Conservation (phyloP, 2,329 filamentous ascomycete genomes). For the Paramyrothecium sp. region DNA sequence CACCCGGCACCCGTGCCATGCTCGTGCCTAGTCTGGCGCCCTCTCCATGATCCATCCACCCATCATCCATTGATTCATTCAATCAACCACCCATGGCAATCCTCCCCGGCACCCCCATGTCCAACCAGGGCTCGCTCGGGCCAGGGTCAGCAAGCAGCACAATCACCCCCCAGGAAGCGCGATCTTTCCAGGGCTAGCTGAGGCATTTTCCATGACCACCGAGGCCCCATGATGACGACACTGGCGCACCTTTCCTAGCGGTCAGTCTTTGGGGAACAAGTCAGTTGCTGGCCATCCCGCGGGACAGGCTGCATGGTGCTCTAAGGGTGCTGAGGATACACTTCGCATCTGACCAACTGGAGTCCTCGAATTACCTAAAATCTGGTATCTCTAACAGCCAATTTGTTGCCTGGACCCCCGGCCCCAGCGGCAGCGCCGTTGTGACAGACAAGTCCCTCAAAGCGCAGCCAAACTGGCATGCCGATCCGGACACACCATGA, state of each 20-base stretch:
- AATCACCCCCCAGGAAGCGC: not conserved
- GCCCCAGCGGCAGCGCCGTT: no score
- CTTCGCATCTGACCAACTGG: not conserved
- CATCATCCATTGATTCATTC: not conserved
- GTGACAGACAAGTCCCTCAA: no score
- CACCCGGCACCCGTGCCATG: not conserved
- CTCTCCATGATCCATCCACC: conserved; percentile 1
- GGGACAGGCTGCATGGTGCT: not conserved
- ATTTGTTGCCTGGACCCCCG: no score
- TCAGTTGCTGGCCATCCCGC: not conserved
- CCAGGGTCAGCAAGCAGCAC: not conserved
- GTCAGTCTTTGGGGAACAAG: not conserved
- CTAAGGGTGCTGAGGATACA: no score
- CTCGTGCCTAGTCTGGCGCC: not conserved
- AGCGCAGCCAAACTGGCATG: no score
- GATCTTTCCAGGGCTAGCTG: conserved; percentile 5
- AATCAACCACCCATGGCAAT: not conserved
- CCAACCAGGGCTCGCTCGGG: not conserved
- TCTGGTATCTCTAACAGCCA: no score
- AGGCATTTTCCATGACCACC: conserved; percentile 11
- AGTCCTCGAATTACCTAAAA: not conserved
- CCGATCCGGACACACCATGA: no score
- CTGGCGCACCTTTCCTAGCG: not conserved
- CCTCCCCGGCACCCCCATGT: not conserved
- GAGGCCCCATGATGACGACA: conserved; percentile 9